These are phyloP conservation scores for Juncus inflexus DNA, from an alignment of 176 grass and related monocot species.

Conservation along the genomic window DNA sequence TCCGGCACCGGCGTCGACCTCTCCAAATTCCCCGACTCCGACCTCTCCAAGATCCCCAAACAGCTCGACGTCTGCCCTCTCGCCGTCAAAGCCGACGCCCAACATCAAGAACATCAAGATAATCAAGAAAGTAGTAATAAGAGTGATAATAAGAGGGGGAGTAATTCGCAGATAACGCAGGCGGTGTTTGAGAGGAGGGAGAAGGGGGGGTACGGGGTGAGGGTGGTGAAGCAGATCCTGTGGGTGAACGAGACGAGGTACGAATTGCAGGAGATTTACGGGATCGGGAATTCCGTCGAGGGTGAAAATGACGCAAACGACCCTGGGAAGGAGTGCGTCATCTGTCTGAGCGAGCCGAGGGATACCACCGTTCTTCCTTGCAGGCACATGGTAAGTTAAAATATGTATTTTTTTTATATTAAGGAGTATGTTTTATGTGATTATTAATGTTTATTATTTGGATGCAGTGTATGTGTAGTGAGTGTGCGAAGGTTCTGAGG, in stretches of 20 bases:
- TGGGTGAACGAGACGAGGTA: conserved; percentile 86
- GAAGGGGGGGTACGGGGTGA: conserved; percentile 62
- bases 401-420: neutral
- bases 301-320: conserved; percentile 77
- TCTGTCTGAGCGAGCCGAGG: conserved; percentile 90
- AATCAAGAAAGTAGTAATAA: conserved; percentile 1
- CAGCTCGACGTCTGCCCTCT: conserved; percentile 74
- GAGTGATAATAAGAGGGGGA: conserved; percentile 21
- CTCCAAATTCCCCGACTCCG: conserved; percentile 57
- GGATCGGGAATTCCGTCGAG: conserved; percentile 91
- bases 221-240: conserved; percentile 84
- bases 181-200: conserved; percentile 92
- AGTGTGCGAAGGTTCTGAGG: conserved; percentile 91
- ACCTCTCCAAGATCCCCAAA: conserved; percentile 52
- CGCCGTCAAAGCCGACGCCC: conserved; percentile 85
- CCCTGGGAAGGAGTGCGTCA: conserved; percentile 96
- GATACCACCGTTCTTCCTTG: conserved; percentile 97
- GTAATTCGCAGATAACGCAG: conserved; percentile 93
- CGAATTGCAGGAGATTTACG: conserved; percentile 96
- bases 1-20: conserved; percentile 91
- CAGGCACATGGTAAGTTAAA: conserved; percentile 73
- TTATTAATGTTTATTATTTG: conserved; percentile 21
- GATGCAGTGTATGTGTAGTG: conserved; percentile 93
- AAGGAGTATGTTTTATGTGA: neutral
- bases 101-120: conserved; percentile 39